These are phyloP conservation scores for Fusarium pseudoanthophilum DNA, from an alignment of 2,329 filamentous ascomycete species.

Conservation along the genomic window DNA sequence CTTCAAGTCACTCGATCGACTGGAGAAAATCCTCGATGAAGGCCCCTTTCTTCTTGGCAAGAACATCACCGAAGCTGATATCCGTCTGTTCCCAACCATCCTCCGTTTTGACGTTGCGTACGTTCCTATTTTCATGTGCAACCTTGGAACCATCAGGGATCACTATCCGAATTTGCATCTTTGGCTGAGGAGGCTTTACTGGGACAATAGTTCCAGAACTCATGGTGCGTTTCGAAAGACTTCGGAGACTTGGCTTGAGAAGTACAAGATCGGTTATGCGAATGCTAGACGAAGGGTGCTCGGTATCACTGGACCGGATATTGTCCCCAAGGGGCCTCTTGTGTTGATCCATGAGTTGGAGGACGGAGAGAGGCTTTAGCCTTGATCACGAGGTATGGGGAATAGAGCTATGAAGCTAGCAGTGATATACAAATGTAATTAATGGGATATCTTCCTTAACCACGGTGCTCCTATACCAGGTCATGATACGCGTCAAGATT, in stretches of 20 bases:
- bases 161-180: slow-evolving; percentile 74
- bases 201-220: slow-evolving; percentile 61
- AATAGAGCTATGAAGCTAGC: too few relatives aligned
- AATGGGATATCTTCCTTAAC: too few relatives aligned
- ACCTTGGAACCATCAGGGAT: slow-evolving; percentile 70
- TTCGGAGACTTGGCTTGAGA: slow-evolving; percentile 65
- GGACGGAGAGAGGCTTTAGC: not conserved
- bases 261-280: slow-evolving; percentile 48
- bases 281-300: slow-evolving; percentile 40
- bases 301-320: slow-evolving; percentile 42
- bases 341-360: slow-evolving; percentile 30
- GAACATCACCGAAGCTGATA: slow-evolving; percentile 74
- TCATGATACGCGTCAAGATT: not conserved
- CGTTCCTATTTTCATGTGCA: slow-evolving; percentile 72
- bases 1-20: slow-evolving; percentile 71
- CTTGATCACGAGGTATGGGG: too few relatives aligned
- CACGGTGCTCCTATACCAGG: not conserved
- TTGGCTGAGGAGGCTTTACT: slow-evolving; percentile 77
- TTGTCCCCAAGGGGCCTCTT: slow-evolving; percentile 44
- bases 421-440: too few relatives aligned
- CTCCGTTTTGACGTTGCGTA: slow-evolving; percentile 77
- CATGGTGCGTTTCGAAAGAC: slow-evolving; percentile 73
- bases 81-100: slow-evolving; percentile 74
- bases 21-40: slow-evolving; percentile 66
- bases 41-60: slow-evolving; percentile 72